Evolutionary conservation across 805 yeast genomes (phyloP), one percentile per base, ranked within the genome.

Genomic region (Kurtzmaniella fragi): DNA sequence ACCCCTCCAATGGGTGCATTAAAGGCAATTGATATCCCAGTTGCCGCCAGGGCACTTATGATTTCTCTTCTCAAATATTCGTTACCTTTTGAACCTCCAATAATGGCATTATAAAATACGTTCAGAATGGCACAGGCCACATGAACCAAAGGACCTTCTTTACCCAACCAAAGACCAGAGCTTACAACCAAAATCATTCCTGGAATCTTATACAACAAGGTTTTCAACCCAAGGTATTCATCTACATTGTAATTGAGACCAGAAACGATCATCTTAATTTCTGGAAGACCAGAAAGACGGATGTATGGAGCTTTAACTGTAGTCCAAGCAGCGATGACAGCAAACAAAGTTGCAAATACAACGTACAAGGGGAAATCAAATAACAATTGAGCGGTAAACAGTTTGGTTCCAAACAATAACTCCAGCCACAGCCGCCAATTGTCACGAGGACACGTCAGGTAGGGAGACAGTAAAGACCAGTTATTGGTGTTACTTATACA

Each of bases 1-100:
- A 88, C 93, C 1, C 95, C 96, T 6, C 95, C 95, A 40, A 88
- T 80, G 2, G 96, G 95, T 0, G 95, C 80, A 43, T 83, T 84
- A 59, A 87, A 86, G 0, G 95, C 95, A 11, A 84, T 85, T 0
- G 90, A 78, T 17, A 87, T 82, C 4, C 95, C 96, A 1, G 90
- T 81, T 1, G 95, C 90, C 1, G 86, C 75, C 0, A 90, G 85
- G 1, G 95, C 89, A 14, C 82, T 69, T 12, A 82, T 54, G 8
- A 87, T 52, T 44, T 84, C 91, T 41, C 95, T 70, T 42, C 73
- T 66, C 7, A 70, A 59, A 0, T 85, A 87, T 50, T 81, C 87
- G 44, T 10, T 9, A 29, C 13, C 13, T 11, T 10, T 29, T n/a
- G 23, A 5, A 37, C 65, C 56, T 3, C 50, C 37, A 14, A 57